These are phyloP conservation scores for Lasiosphaeris hirsuta DNA, from an alignment of 495 filamentous ascomycete species.

Conservation along the genomic window DNA sequence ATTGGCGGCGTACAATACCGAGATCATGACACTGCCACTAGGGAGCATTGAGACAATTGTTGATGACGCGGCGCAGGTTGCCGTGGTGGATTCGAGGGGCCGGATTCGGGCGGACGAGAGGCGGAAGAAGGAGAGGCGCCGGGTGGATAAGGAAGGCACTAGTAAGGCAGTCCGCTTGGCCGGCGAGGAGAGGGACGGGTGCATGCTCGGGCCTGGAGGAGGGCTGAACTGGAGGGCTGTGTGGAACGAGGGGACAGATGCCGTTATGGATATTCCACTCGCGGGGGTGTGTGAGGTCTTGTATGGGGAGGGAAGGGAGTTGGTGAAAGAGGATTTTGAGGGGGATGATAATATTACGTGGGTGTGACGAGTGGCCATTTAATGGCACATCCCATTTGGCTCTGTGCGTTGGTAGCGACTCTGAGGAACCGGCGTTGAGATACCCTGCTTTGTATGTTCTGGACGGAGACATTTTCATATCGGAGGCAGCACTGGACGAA, in stretches of 20 bases:
- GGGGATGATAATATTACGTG: slow-evolving; percentile 12
- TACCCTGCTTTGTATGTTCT: background rate
- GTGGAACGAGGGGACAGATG: slow-evolving; percentile 93
- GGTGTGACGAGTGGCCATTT: background rate
- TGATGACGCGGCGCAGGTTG: slow-evolving; percentile 82
- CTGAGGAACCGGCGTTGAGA: background rate
- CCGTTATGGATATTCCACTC: slow-evolving; percentile 93
- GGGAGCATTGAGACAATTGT: slow-evolving; percentile 83
- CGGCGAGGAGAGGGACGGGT: slow-evolving; percentile 17
- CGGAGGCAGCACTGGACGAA: background rate
- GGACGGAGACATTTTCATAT: background rate
- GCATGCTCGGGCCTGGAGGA: slow-evolving; percentile 20
- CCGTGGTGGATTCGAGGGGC: slow-evolving; percentile 72
- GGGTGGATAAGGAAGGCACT: slow-evolving; percentile 45
- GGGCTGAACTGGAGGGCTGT: slow-evolving; percentile 69
- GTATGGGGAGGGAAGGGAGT: slow-evolving; percentile 57
- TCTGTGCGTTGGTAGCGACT: background rate
- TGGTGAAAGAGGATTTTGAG: slow-evolving; percentile 17
- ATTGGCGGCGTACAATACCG: slow-evolving; percentile 85
- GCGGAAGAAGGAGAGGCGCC: slow-evolving; percentile 49
- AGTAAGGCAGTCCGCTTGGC: too few relatives aligned
- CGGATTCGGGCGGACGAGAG: slow-evolving; percentile 43
- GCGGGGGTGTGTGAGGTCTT: slow-evolving; percentile 95
- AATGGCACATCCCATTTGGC: background rate
- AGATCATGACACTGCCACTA: slow-evolving; percentile 79